Evolutionary conservation across 768 basidiomycete genomes (phyloP), one percentile per base, ranked within the genome.

Genomic region (Lactarius hatsudake): DNA sequence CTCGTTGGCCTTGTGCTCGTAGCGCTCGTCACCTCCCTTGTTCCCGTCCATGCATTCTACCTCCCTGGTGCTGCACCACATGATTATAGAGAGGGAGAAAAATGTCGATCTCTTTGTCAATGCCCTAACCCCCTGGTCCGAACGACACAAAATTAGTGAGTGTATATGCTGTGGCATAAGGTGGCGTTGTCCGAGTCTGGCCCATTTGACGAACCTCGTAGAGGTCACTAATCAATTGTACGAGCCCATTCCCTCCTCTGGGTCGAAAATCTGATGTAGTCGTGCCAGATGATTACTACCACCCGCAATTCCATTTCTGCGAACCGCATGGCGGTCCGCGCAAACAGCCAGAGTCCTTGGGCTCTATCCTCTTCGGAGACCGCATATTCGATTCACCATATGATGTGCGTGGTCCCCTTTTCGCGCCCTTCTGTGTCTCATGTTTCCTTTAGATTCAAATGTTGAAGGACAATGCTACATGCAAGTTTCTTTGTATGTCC

Each of bases 351-450:
- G 95, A 96, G 76, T 90, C 88, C 1, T 79, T 98, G 32, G 96
- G 96, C 7, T 93, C 92, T 20, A 95, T 98, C 72, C 80, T 98
- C 23, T 97, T 97, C 71, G 96, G 96, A 18, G 96, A 98, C 80
- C 84, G 96, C 69, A 94, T 98, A 72, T 93, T 94, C 76, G 87
- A 89, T 73, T 93, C 93, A 3, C 91, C 89, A 2, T 98, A 94
- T 73, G 85, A 95, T 71, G 91, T 94, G 68, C 63, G 89, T 79
- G 54, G 26, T 26, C 45, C 23, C 20, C 67, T 28, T 30, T 34
- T 18, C 45, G 23, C 9, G 30, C 38, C 45, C 40, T 23, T 72
- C 61, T 59, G 42, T 59, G 42, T 36, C 73, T 61, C 56, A 62
- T 36, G 59, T 55, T 45, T 51, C 13, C 59, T 56, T 38, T 71